Evolutionary conservation across 805 yeast genomes (phyloP), one percentile per base, ranked within the genome.

Genomic region (Myxozyma sirexii): DNA sequence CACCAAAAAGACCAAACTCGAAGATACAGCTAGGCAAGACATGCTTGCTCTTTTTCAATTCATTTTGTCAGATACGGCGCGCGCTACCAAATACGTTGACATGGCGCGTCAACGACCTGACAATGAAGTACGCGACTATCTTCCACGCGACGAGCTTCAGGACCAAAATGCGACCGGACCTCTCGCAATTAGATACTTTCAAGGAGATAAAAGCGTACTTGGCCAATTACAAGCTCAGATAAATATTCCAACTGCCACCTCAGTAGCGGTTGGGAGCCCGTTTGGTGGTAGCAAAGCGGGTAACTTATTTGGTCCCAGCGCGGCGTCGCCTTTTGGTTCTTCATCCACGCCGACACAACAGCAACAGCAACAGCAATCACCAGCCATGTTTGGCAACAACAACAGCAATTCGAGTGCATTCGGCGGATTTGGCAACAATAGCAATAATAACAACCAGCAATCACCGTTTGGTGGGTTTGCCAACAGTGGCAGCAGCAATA

Each of bases 141-240:
- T 57, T n/a, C 61, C 61, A 2, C 27, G 15, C 19, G 38, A n/a
- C 31, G 54, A 56, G 29, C 24, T 57, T 26, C 48, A 52, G 13
- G 39, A 46, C 17, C 27, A 37, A 10, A 51, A 57, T 35, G 23
- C 52, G n/a, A 44, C 51, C 17, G 62, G 60, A 5, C 21, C 26
- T 7, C 44, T 59, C 23, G 59, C 62, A 15, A 48, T 55, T 13
- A 27, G 45, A 26, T 49, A 27, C 19, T 29, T 59, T 17, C 44
- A 55, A 47, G 62, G 62, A n/a, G 54, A 57, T 24, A 26, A 29
- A 15, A 17, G 41, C 35, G 61, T 45, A n/a, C 12, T n/a, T n/a
- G 44, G 39, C 3, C 29, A 41, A 24, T 19, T 57, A 19, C 24
- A 27, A 27, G 19, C 41, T 26, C 42, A 33, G 42, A 27, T 47